These are phyloP conservation scores for Coemansia sp. DNA, from an alignment of 371 early-diverging fungal genomes.

Conservation along the genomic window DNA sequence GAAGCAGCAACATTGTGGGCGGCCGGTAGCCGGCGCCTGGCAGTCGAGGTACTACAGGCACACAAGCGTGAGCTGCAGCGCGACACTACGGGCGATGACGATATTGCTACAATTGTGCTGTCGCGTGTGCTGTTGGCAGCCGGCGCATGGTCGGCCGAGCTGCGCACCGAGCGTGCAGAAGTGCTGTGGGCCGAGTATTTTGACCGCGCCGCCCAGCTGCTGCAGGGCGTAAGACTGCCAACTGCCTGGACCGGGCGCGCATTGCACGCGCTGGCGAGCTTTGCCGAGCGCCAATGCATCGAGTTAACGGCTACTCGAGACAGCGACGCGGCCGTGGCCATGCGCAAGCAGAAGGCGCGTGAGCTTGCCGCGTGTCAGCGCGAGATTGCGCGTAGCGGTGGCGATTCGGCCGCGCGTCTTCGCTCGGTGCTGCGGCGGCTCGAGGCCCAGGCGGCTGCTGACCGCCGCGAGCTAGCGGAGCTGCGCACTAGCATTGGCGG, in stretches of 20 bases:
- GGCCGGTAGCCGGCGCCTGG: too few relatives aligned
- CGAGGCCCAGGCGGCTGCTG: constrained; percentile 44
- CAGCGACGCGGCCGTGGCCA: constrained; percentile 24
- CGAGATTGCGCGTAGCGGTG: constrained; percentile 15
- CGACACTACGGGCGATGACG: background rate
- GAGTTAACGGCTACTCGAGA: constrained; percentile 17
- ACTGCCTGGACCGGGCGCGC: constrained; percentile 47
- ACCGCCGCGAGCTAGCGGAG: constrained; percentile 40
- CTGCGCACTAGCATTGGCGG: constrained; percentile 22
- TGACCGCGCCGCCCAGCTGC: constrained; percentile 30
- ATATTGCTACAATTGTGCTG: constrained; percentile 32
- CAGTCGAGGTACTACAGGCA: too few relatives aligned
- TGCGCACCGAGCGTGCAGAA: constrained; percentile 38
- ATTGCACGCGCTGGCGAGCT: constrained; percentile 47
- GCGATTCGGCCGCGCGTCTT: constrained; percentile 18
- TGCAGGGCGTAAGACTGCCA: constrained; percentile 20
- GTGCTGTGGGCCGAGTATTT: constrained; percentile 49
- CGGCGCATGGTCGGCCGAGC: constrained; percentile 43
- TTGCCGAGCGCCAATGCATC: constrained; percentile 49
- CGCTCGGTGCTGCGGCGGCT: constrained; percentile 27
- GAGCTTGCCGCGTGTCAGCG: constrained; percentile 41
- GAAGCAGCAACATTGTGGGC: background rate
- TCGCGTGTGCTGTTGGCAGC: constrained; percentile 37
- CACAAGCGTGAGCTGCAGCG: too few relatives aligned
- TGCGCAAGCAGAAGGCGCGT: constrained; percentile 46